Base-by-base conservation (phyloP, 108 stramenopile species). In the Skeletonema grethae region DNA sequence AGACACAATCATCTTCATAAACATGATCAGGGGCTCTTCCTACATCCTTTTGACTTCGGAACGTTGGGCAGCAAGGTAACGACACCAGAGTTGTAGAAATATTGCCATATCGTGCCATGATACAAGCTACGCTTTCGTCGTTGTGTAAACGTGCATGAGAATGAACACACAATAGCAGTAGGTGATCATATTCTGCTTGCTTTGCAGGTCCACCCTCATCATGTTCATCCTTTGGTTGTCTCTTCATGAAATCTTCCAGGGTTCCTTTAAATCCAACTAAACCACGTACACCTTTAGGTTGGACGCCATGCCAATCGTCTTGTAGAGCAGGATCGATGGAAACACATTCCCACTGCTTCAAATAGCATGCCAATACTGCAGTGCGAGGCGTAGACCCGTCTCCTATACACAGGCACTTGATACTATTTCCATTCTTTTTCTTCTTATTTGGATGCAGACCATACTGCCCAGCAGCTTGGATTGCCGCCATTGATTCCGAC, bases 1-100 rank as follows among this genome's bases (percentile, higher is more conserved):
- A 85, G 2, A 85, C 84, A 65, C 84, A 85, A 38, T 82, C 84
- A 57, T 85, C 81, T 12, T 82, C 80, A 59, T 85, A 85, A 13
- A 69, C 32, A 15, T 77, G n/a, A 48, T 85, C 77, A 16, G 84
- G 84, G 16, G 31, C 53, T 57, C 77, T 48, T 11, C 84, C 81
- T 29, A 85, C 68, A 72, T 85, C 84, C 1, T 48, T 38, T 32
- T 77, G 69, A 22, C 73, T 73, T 13, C 73, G 55, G 41, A 79
- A 85, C 24, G 67, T 79, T 7, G 84, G 81, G 60, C 84, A 85
- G 55, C 84, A 85, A 6, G 84, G 84, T 36, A 85, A 41, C 8
- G 84, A 85, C 3, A 80, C 65, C 3, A 85, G 56, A 13, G 84
- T 75, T 24, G 77, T 79, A 9, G 76, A 65, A 9, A 83, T 58